phyloP scores from a whole-genome alignment of 2,329 filamentous ascomycete species.

The Aspergillus sp. region DNA sequence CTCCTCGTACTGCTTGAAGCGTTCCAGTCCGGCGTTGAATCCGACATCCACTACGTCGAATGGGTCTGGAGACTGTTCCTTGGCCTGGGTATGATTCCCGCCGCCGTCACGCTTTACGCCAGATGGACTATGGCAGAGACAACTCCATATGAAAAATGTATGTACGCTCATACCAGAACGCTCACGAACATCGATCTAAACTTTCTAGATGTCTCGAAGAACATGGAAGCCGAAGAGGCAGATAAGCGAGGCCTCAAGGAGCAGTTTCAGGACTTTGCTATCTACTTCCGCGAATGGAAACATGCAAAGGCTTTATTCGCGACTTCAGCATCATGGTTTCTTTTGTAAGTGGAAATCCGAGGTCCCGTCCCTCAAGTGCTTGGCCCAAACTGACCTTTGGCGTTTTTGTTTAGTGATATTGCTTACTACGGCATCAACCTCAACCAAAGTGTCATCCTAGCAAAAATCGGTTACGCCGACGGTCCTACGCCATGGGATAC shows the following conservation, averaged over 20 bases:
- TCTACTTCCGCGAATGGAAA: slow-evolving; percentile 23
- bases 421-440: slow-evolving; percentile 28
- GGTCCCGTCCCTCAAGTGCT: not conserved
- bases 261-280: slow-evolving; percentile 18
- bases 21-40: slow-evolving; percentile 8
- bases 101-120: slow-evolving; percentile 14
- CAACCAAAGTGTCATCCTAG: slow-evolving; percentile 25
- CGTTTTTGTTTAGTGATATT: too few species aligned
- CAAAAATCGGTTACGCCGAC: slow-evolving; percentile 23
- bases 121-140: slow-evolving; percentile 17
- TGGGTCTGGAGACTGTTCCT: slow-evolving; percentile 17
- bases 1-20: slow-evolving; percentile 11
- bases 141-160: slow-evolving; percentile 9
- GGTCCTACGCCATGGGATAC: slow-evolving; percentile 21
- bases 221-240: slow-evolving; percentile 5
- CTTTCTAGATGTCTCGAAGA: too few species aligned
- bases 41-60: slow-evolving; percentile 8
- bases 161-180: not conserved
- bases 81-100: slow-evolving; percentile 15
- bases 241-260: slow-evolving; percentile 7
- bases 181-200: not conserved
- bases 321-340: slow-evolving; percentile 23
- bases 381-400: too few species aligned
- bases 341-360: slow-evolving; percentile 9
- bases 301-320: slow-evolving; percentile 26